Conservation (phyloP, 2,329 filamentous ascomycete species). For the Aspergillus glaucus region DNA sequence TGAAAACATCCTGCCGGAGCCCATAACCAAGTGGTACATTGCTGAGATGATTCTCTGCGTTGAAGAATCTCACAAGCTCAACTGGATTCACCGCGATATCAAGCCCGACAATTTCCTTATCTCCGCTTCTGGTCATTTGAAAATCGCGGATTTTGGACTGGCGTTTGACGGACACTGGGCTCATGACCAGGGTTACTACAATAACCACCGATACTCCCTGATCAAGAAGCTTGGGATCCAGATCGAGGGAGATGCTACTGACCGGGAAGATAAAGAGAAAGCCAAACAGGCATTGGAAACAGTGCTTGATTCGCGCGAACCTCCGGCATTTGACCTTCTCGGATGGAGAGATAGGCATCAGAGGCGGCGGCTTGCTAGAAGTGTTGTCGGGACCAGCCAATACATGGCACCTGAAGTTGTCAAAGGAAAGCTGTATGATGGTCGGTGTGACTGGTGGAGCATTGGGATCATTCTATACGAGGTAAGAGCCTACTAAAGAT, state of each 20-base stretch:
- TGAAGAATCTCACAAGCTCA: constrained; percentile 80
- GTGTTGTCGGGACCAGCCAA: constrained; percentile 89
- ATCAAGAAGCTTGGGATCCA: constrained; percentile 69
- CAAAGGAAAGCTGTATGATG: constrained; percentile 74
- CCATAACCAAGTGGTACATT: constrained; percentile 75
- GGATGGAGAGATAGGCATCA: constrained; percentile 64
- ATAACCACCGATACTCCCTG: constrained; percentile 71
- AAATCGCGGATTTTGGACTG: constrained; percentile 93
- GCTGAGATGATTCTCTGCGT: constrained; percentile 95
- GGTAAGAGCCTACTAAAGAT: constrained; percentile 28
- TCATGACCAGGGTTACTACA: constrained; percentile 82
- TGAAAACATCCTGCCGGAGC: constrained; percentile 74
- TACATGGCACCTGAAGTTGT: constrained; percentile 98
- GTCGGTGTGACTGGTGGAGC: constrained; percentile 95
- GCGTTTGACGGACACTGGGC: constrained; percentile 95
- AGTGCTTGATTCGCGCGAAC: constrained; percentile 27
- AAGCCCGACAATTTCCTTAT: constrained; percentile 98
- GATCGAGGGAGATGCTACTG: constrained; percentile 66
- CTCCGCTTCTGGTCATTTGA: constrained; percentile 78
- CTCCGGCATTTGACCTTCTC: constrained; percentile 49
- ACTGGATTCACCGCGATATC: constrained; percentile 90
- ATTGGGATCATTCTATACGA: constrained; percentile 91
- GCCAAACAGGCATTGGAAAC: constrained; percentile 10
- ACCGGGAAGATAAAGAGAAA: constrained; percentile 52
- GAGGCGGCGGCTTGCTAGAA: constrained; percentile 68